Base-by-base conservation (phyloP, 495 filamentous ascomycete genomes). In the Hypoxylon fuscum region DNA sequence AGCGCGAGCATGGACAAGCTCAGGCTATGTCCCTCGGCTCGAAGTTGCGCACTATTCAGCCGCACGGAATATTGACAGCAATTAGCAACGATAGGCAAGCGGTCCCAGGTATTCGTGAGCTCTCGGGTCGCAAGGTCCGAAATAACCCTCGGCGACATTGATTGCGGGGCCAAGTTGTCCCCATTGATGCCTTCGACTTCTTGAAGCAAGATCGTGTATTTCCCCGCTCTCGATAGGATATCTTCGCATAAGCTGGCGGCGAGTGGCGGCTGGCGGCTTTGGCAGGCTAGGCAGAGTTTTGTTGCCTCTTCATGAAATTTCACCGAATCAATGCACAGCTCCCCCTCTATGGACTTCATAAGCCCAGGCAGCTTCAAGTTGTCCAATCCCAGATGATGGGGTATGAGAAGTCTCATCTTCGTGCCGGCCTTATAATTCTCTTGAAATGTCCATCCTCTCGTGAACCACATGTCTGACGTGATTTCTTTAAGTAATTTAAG, bases 1-100 rank as follows among this genome's bases (percentile, higher is more conserved):
- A 70, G 57, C 4, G 61, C 56, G 20, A 74, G 41, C 49, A 68
- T 37, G 2, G 69, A 69, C 41, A 74, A 31, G 21, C 63, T 68
- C 15, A 68, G 51, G 34, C 68, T 71, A 29, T 32, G 12, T 20
- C 47, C 21, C 14, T 41, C 12, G 17, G 45, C 4, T 27, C 27
- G 32, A 0, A 73, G 54, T 12, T 27, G 21, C 42, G 27, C 8
- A 6, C 9, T 35, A 17, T 70, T 48, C 20, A 74, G 51, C 5
- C 64, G 61, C 5, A 61, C 29, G 0, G 60, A 25, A 43, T 72
- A 74, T 9, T 67, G 31, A 32, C 72, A 74, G 49, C 67, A 72
- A 25, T 72, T 74, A 34, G 64, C 72, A 7, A 59, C 40, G 31
- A 74, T 70, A 29, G 69, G 41, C 22, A 74, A 60, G 5, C 69